Percentiles rank a stretch among this genome's conserved stretches.
Conservation (phyloP, 2,329 filamentous ascomycete genomes). For the Aspergillus oerlinghausenensis region DNA sequence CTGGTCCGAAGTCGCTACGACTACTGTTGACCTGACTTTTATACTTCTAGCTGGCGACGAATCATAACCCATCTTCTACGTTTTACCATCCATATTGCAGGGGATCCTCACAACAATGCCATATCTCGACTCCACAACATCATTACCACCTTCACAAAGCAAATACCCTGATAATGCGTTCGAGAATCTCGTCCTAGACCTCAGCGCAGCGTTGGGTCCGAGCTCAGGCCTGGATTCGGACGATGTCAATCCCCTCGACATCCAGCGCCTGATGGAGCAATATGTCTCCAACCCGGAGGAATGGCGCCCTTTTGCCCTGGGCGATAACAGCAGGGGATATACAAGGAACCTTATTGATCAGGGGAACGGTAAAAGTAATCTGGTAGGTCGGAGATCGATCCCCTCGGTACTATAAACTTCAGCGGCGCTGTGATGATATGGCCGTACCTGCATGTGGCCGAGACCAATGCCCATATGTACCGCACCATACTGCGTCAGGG, state of each 20-base stretch:
- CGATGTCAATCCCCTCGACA: conserved; percentile 69
- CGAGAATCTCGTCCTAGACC: conserved; percentile 64
- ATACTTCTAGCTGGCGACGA: neutral
- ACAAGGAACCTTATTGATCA: conserved; percentile 87
- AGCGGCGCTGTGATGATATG: neutral
- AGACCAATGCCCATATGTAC: neutral
- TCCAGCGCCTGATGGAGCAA: conserved; percentile 67
- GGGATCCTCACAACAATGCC: conserved; percentile 24
- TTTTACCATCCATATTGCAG: neutral
- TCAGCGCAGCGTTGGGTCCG: conserved; percentile 71
- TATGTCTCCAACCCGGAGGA: conserved; percentile 66
- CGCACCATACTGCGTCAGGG: neutral
- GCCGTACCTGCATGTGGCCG: neutral
- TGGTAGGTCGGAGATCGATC: conserved; percentile 47
- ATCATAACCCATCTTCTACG: neutral
- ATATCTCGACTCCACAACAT: conserved; percentile 23
- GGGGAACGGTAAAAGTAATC: conserved; percentile 75
- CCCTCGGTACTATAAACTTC: neutral
- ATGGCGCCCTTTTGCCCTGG: conserved; percentile 72
- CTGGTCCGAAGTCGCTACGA: neutral
- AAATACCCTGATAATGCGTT: conserved; percentile 44
- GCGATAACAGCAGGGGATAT: conserved; percentile 66
- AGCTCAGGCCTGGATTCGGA: conserved; percentile 77
- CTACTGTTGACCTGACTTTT: neutral
- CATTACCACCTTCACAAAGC: conserved; percentile 7